Evolutionary conservation across 306 rosid genomes (phyloP), one percentile per base, ranked within the genome.

Genomic region (Cicer yamashitae): DNA sequence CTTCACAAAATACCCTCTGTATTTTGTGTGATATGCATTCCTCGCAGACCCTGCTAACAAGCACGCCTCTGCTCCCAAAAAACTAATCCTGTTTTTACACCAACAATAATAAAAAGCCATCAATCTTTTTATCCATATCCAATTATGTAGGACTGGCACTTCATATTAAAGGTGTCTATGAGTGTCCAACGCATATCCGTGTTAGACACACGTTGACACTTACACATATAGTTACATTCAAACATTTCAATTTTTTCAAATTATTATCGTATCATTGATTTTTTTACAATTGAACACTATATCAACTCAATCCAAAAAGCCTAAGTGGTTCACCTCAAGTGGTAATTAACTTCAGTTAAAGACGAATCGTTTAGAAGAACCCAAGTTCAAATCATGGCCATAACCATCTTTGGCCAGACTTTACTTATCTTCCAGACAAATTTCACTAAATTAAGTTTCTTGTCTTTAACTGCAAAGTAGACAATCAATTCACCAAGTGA

Each of bases 21-120:
- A 92, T 71, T 88, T 92, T 1, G 99, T 94, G 87, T 94, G 99
- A 76, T 94, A 92, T 10, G 99, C 99, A 46, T 94, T 94, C 89
- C 80, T 86, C 0, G 99, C 99, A 7, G 99, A 91, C 72, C 99
- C 99, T 2, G 97, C 99, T 84, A 94, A 72, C 47, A 94, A 86
- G 63, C 96, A 92, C 0, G 91, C 96, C 89, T 90, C 99, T 4
- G 97, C 99, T 71, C 90, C 99, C 85, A 90, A 18, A 84, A 94
- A 94, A 78, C 84, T 85, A 11, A 84, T 54, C 99, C 99, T 94
- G 54, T 72, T 71, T 80, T 78, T 50, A 53, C 67, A 25, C 51
- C 52, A 70, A 30, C 50, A 74, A 22, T n/a, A 48, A 20, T 6
- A 9, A 43, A n/a, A 59, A 37, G 34, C 17, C 5, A 10, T 7